Evolutionary conservation across 148 eudicot genomes (phyloP).

Genomic region (Pharnaceum exiguum): DNA sequence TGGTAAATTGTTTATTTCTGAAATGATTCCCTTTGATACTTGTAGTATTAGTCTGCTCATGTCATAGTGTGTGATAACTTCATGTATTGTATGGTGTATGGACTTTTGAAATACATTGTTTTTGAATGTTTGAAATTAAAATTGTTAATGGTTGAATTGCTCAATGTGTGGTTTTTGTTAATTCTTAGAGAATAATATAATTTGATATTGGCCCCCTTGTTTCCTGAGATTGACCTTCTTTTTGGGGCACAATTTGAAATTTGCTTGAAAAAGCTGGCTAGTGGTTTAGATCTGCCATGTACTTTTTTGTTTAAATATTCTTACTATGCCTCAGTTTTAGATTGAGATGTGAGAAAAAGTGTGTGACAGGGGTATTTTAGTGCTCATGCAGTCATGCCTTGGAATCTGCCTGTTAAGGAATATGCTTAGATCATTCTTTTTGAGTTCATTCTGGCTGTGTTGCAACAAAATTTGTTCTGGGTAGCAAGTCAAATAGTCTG

Average conservation of each 20-base stretch:
- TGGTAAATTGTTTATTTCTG: too few species aligned
- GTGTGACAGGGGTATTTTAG: neutral
- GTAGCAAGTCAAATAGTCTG: too few species aligned
- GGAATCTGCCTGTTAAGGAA: neutral
- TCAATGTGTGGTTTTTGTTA: neutral
- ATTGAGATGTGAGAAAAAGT: slow-evolving; percentile 5
- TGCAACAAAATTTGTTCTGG: too few species aligned
- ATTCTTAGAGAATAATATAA: too few species aligned
- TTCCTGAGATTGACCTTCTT: neutral
- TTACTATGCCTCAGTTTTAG: slow-evolving; percentile 3
- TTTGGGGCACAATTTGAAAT: neutral
- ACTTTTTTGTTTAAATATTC: neutral
- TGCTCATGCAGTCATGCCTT: neutral
- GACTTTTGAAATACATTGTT: too few species aligned
- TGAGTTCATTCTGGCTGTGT: too few species aligned
- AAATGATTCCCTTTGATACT: too few species aligned
- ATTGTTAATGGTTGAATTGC: neutral
- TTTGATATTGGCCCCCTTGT: neutral
- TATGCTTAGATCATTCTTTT: too few species aligned
- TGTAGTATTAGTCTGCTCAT: too few species aligned
- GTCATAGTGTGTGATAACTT: too few species aligned
- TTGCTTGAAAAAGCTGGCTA: slow-evolving; percentile 1
- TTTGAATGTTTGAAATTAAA: neutral
- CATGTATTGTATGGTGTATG: too few species aligned
- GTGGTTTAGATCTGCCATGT: slow-evolving; percentile 4